Evolutionary conservation across 441 rosid genomes (phyloP).

Genomic region (Gossypium schwendimanii): DNA sequence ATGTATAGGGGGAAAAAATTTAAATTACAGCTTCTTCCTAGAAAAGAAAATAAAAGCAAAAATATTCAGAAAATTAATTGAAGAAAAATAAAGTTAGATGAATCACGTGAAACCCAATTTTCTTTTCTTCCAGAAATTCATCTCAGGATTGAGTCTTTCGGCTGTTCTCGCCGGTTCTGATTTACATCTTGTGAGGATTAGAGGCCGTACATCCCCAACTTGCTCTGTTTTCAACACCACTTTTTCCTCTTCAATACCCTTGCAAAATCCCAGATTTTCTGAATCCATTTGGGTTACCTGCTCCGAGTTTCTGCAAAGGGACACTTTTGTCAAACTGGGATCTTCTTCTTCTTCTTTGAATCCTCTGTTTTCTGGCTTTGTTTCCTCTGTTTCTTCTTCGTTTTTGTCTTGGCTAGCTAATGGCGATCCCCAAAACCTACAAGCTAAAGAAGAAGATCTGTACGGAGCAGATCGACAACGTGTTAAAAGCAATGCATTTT

Average conservation of each 20-base stretch:
- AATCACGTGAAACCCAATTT: conserved; percentile 58
- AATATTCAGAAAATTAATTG: conserved; percentile 1
- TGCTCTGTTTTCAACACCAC: conserved; percentile 14
- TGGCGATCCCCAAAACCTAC: conserved; percentile 73
- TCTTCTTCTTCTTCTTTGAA: conserved; percentile 15
- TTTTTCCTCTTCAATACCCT: conserved; percentile 24
- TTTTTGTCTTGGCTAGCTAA: conserved; percentile 26
- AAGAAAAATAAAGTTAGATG: conserved; percentile 4
- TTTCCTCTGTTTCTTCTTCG: conserved; percentile 17
- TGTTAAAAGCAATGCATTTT: conserved; percentile 54
- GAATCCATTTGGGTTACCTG: conserved; percentile 20
- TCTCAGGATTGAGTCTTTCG: conserved; percentile 39
- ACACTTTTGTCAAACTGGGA: conserved; percentile 23
- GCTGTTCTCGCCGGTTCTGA: conserved; percentile 77
- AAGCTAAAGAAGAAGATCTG: conserved; percentile 66
- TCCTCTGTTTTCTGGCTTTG: conserved; percentile 3
- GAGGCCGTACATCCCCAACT: conserved; percentile 17
- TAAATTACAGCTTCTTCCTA: conserved; percentile 21
- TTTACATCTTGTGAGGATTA: conserved; percentile 57
- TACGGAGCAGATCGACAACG: conserved; percentile 87
- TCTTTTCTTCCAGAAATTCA: conserved; percentile 38
- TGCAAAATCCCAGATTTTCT: conserved; percentile 15
- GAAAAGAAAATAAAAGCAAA: conserved; percentile 7
- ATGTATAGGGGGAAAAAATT: neutral
- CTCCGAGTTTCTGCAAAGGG: conserved; percentile 21